Conservation (phyloP, 495 filamentous ascomycete species). For the Astrothelium macrocarpum region DNA sequence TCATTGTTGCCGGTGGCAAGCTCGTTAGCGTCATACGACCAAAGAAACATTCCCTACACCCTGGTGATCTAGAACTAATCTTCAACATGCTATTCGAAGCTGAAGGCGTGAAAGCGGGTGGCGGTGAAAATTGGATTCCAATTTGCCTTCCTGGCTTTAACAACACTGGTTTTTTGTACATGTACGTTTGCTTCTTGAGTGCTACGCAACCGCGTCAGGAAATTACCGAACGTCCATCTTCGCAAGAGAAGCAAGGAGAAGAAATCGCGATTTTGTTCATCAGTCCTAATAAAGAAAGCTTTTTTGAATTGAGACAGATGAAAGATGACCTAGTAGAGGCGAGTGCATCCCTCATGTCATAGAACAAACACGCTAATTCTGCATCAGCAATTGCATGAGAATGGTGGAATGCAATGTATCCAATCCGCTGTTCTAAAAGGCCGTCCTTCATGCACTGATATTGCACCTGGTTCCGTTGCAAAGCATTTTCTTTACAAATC, state of each 20-base stretch:
- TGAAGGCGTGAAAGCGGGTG: constrained; percentile 73
- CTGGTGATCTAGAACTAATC: constrained; percentile 88
- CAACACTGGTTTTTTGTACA: constrained; percentile 93
- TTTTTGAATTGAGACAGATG: constrained; percentile 83
- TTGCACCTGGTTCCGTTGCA: constrained; percentile 69
- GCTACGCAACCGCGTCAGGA: constrained; percentile 26
- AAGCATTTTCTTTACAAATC: constrained; percentile 94
- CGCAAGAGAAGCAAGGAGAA: constrained; percentile 45
- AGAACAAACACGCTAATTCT: not conserved
- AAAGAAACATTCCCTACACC: constrained; percentile 90
- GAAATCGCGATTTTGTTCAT: constrained; percentile 88
- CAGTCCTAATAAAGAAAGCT: constrained; percentile 82
- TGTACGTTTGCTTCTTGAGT: constrained; percentile 90
- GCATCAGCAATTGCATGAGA: constrained; percentile 56
- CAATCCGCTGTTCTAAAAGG: constrained; percentile 60
- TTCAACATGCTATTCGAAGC: constrained; percentile 99
- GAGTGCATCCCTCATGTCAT: constrained; percentile 13
- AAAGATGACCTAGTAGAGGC: constrained; percentile 66
- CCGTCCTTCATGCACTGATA: constrained; percentile 58
- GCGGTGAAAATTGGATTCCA: constrained; percentile 95
- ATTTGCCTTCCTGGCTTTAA: constrained; percentile 96
- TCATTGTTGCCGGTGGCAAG: constrained; percentile 87
- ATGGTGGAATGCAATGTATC: constrained; percentile 64
- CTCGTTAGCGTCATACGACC: constrained; percentile 92
- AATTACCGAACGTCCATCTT: constrained; percentile 24